These are phyloP conservation scores for Hypoxylon sp. DNA, from an alignment of 2,329 filamentous ascomycete genomes.

Conservation along the genomic window DNA sequence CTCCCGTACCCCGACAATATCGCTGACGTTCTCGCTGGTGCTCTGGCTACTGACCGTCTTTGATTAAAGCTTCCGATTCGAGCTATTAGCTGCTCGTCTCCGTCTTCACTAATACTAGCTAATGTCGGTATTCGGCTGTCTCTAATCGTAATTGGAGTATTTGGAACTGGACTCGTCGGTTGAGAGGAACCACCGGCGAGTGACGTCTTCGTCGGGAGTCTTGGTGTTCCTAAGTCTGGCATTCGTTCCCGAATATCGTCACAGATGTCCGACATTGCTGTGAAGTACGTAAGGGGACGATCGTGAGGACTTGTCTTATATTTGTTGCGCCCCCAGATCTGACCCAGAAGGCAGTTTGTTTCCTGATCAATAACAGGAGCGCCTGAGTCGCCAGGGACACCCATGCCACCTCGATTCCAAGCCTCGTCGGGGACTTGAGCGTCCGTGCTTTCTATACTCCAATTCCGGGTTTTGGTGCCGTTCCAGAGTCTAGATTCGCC, in stretches of 20 bases:
- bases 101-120: constrained; percentile 21
- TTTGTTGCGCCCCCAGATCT: constrained; percentile 35
- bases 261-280: constrained; percentile 33
- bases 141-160: background rate
- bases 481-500: background rate
- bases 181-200: background rate
- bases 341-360: constrained; percentile 31
- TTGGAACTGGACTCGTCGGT: background rate
- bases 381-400: constrained; percentile 35
- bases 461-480: constrained; percentile 28
- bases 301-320: constrained; percentile 11
- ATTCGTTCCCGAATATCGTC: constrained; percentile 36
- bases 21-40: background rate
- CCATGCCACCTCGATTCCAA: constrained; percentile 31
- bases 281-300: constrained; percentile 30
- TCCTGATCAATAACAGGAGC: constrained; percentile 29
- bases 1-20: constrained; percentile 4
- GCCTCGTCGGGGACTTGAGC: constrained; percentile 8
- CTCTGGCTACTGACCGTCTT: constrained; percentile 18
- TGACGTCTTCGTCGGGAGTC: constrained; percentile 6
- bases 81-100: background rate
- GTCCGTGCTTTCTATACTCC: constrained; percentile 22
- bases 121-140: background rate
- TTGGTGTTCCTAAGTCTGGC: constrained; percentile 4
- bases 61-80: background rate